A percentile compares a stretch with the other conserved stretches of the same genome.
These are phyloP conservation scores for Infundibulicybe gibba DNA, from an alignment of 768 basidiomycete species.

Conservation along the genomic window DNA sequence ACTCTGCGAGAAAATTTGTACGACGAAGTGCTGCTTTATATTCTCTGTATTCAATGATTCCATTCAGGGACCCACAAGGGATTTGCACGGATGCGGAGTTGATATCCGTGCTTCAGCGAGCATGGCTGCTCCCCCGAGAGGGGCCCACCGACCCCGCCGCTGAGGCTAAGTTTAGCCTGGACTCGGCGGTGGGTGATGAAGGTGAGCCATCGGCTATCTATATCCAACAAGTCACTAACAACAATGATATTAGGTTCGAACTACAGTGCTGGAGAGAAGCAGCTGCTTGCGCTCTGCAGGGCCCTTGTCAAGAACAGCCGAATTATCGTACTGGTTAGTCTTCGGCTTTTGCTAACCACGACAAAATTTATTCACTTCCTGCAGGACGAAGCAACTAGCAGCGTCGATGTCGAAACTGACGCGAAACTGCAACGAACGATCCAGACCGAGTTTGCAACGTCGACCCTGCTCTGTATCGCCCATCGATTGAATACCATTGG, in stretches of 20 bases:
- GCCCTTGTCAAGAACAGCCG: constrained; percentile 60
- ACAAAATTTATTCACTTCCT: not conserved
- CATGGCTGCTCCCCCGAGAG: constrained; percentile 53
- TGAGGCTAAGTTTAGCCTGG: constrained; percentile 66
- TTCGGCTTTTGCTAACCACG: not conserved
- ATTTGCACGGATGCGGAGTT: constrained; percentile 57
- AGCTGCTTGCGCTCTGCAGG: constrained; percentile 58
- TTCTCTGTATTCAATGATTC: not conserved
- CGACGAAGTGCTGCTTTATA: not conserved
- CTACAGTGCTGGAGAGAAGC: constrained; percentile 64
- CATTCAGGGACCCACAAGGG: constrained; percentile 46
- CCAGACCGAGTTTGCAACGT: constrained; percentile 51
- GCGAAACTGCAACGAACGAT: constrained; percentile 61
- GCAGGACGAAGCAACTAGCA: constrained; percentile 63
- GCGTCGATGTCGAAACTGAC: constrained; percentile 62
- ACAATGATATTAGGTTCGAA: constrained; percentile 42
- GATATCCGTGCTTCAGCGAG: constrained; percentile 55
- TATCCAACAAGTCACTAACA: no score
- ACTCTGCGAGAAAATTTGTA: constrained; percentile 46
- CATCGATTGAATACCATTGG: constrained; percentile 59
- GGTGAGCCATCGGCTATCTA: constrained; percentile 26
- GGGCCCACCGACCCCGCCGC: constrained; percentile 38
- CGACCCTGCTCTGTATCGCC: constrained; percentile 54
- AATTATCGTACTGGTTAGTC: constrained; percentile 51
- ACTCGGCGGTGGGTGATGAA: constrained; percentile 60